Percentiles rank a stretch among this genome's conserved stretches.
Conservation (phyloP, 106 monocot species). For the Posidonia australis region DNA sequence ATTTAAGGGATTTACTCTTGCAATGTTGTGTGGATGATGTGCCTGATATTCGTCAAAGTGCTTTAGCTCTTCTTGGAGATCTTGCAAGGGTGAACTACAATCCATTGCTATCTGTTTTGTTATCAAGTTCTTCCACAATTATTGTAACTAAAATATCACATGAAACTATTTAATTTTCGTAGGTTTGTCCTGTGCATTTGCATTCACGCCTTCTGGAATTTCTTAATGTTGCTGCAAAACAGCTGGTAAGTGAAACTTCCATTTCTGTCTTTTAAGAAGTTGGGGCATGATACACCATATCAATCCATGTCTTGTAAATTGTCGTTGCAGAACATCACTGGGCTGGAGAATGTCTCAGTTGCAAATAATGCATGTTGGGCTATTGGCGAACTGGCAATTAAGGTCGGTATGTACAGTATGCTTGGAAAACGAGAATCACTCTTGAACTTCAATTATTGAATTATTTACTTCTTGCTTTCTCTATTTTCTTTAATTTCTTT, state of each 20-base stretch:
- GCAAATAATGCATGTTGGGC: constrained; percentile 99
- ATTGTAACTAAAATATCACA: not conserved
- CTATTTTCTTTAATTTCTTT: not conserved
- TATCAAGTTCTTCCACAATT: not conserved
- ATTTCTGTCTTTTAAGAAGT: not conserved
- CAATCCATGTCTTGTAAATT: not conserved
- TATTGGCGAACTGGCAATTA: constrained; percentile 92
- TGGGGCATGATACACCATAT: not conserved
- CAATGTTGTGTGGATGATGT: constrained; percentile 92
- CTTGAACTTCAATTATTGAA: not conserved
- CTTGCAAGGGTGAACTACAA: constrained; percentile 58
- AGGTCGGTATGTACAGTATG: constrained; percentile 33
- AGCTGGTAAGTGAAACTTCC: constrained; percentile 47
- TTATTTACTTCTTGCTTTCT: not conserved
- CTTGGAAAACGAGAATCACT: not conserved
- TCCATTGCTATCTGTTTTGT: not conserved
- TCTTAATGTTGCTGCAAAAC: constrained; percentile 70
- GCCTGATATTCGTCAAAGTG: constrained; percentile 92
- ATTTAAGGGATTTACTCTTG: constrained; percentile 80
- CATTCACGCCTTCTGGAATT: constrained; percentile 76
- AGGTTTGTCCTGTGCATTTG: constrained; percentile 96
- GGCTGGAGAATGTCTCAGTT: constrained; percentile 67
- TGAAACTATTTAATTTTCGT: constrained; percentile 3
- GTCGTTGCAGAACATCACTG: constrained; percentile 35
- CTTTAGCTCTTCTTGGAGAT: constrained; percentile 95